These are phyloP conservation scores for Sechiopsis laciniata DNA, from an alignment of 306 rosid species.

Conservation along the genomic window DNA sequence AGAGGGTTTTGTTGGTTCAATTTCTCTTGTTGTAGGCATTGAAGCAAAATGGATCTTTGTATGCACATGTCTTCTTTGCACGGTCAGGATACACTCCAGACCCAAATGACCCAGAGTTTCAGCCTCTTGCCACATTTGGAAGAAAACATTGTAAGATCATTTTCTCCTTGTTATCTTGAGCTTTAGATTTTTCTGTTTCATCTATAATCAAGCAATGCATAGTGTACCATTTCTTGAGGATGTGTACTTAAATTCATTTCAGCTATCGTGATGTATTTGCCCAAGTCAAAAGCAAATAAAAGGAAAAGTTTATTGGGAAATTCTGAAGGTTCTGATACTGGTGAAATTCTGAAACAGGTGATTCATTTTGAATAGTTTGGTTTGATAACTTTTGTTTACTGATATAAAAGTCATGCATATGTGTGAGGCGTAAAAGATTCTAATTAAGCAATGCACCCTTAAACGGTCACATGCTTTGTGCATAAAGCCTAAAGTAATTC, in stretches of 20 bases:
- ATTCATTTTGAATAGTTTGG: constrained; percentile 24
- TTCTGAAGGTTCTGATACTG: constrained; percentile 48
- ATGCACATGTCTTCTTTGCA: constrained; percentile 82
- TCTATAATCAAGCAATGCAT: constrained; percentile 2
- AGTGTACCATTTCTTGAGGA: constrained; percentile 19
- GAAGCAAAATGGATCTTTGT: constrained; percentile 74
- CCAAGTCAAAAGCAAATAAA: constrained; percentile 68
- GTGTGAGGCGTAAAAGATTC: neutral
- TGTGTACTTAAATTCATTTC: constrained; percentile 34
- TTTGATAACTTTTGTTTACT: neutral
- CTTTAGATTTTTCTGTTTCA: neutral
- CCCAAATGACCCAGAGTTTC: constrained; percentile 84
- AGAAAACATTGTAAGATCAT: constrained; percentile 56
- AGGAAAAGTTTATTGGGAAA: constrained; percentile 66
- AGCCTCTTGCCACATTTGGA: constrained; percentile 67
- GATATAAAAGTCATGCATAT: constrained; percentile 2
- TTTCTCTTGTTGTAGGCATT: constrained; percentile 45
- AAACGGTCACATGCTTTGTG: neutral
- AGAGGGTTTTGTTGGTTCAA: neutral
- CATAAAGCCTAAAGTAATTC: neutral
- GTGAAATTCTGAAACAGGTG: constrained; percentile 46
- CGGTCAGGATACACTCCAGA: constrained; percentile 81
- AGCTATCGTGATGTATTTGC: constrained; percentile 69
- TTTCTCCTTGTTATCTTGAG: neutral
- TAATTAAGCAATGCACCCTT: neutral